Evolutionary conservation across 2,329 filamentous ascomycete species (phyloP), one percentile per base, ranked within the genome.

Genomic region (Hymenoscyphus scutula): DNA sequence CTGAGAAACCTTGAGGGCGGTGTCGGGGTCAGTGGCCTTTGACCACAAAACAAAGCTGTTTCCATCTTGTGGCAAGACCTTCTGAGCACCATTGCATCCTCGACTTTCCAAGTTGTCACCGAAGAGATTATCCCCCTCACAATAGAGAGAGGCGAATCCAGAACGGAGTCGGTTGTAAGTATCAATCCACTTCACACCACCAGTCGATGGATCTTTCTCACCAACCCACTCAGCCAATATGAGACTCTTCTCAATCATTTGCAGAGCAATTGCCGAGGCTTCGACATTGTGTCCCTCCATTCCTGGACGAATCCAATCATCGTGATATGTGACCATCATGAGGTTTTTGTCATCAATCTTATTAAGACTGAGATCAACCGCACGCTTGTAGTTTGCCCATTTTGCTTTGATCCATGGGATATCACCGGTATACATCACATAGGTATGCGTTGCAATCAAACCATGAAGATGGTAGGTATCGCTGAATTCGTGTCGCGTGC

Each of bases 381-480:
- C 83, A 10, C 70, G 71, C 2, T 77, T 70, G 65, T 85, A 86
- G 1, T 75, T 76, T 0, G 74, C 64, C 84, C 83, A 86, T 32
- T 79, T 79, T 13, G 68, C 62, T 8, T 71, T 67, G 23, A 86
- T 69, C 67, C 83, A 86, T 0, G 72, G 73, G 1, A 80, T 71
- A 64, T 87, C 82, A n/a, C 82, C 81, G 0, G 82, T 82, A 66
- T 80, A 87, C 1, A 86, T 74, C 53, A 84, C 77, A 67, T 87
- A 87, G 59, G 83, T 81, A 70, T 84, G 82, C 7, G 81, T 81
- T 3, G 83, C 82, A 55, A 87, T 80, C 73, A 87, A 78, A 2
- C 80, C 82, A 76, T 83, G 83, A 63, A 85, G 77, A 61, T 87
- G 84, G 67, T 87, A 87, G 0, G 84, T 87, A 64, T 81, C 82